phyloP scores from a whole-genome alignment of 345 rosid genomes.

The Pistacia integerrima region DNA sequence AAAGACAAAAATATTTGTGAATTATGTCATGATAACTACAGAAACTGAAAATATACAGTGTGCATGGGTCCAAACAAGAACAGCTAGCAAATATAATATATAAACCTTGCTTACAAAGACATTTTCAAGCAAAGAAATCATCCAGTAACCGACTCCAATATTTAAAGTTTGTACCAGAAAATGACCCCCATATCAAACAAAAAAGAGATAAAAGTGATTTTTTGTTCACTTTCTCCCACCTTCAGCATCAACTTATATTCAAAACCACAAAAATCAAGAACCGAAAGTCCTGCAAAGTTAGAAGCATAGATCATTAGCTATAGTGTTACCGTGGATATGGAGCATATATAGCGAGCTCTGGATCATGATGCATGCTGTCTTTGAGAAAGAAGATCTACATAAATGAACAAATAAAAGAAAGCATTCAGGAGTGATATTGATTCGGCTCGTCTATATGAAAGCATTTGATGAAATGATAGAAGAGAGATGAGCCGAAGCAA shows the following conservation, averaged over 20 bases:
- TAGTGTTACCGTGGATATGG: not conserved
- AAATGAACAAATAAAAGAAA: conserved; percentile 4
- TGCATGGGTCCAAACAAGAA: not conserved
- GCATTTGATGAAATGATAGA: not conserved
- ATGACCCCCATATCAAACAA: not conserved
- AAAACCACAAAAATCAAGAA: not conserved
- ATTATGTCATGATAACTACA: not conserved
- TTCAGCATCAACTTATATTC: not conserved
- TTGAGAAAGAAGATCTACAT: not conserved
- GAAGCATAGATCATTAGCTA: not conserved
- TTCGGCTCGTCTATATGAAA: conserved; percentile 35
- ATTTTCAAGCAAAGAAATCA: too few species aligned
- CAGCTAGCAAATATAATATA: not conserved
- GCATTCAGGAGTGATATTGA: conserved; percentile 46
- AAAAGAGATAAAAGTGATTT: not conserved
- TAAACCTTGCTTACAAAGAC: not conserved
- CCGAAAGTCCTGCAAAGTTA: not conserved
- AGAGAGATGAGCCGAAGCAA: conserved; percentile 37
- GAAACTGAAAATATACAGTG: not conserved
- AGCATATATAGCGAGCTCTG: not conserved
- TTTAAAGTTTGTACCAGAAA: too few species aligned
- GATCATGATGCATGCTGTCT: not conserved
- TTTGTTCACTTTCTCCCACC: not conserved
- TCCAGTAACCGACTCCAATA: not conserved
- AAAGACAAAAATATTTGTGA: not conserved